Percentiles rank a stretch among this genome's conserved stretches.
phyloP scores from a whole-genome alignment of 2,329 filamentous ascomycete species.

The Pseudonectria foliicola region DNA sequence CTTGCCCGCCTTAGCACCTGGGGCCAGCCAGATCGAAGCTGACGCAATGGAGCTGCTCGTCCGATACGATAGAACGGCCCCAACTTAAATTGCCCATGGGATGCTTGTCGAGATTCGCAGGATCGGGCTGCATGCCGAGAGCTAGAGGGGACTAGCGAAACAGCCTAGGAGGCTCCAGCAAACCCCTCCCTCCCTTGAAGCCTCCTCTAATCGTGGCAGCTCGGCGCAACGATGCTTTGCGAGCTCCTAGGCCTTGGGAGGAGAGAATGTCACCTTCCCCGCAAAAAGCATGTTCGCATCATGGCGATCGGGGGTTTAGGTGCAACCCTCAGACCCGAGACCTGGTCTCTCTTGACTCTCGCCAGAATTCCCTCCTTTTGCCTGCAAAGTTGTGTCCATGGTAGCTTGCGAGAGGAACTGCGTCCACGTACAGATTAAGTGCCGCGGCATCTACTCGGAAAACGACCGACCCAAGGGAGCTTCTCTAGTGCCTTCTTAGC shows the following conservation, averaged over 20 bases:
- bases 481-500: too few relatives aligned
- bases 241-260: background rate
- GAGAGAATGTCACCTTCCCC: background rate
- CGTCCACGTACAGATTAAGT: too few relatives aligned
- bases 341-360: background rate
- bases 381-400: too few relatives aligned
- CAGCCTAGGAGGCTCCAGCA: background rate
- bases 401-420: too few relatives aligned
- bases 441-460: too few relatives aligned
- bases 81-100: slow-evolving; percentile 15
- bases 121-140: slow-evolving; percentile 1
- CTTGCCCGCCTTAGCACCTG: too few relatives aligned
- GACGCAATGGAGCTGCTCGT: slow-evolving; percentile 20
- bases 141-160: too few relatives aligned
- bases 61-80: slow-evolving; percentile 12
- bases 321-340: too few relatives aligned
- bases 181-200: background rate
- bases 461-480: too few relatives aligned
- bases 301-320: too few relatives aligned
- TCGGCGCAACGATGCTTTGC: background rate
- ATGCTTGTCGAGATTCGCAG: slow-evolving; percentile 12
- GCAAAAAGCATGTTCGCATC: background rate
- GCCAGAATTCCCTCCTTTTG: background rate
- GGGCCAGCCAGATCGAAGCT: slow-evolving; percentile 17
- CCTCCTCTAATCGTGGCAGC: slow-evolving; percentile 4